phyloP scores from a whole-genome alignment of 805 yeast genomes.

The Millerozyma acaciae region DNA sequence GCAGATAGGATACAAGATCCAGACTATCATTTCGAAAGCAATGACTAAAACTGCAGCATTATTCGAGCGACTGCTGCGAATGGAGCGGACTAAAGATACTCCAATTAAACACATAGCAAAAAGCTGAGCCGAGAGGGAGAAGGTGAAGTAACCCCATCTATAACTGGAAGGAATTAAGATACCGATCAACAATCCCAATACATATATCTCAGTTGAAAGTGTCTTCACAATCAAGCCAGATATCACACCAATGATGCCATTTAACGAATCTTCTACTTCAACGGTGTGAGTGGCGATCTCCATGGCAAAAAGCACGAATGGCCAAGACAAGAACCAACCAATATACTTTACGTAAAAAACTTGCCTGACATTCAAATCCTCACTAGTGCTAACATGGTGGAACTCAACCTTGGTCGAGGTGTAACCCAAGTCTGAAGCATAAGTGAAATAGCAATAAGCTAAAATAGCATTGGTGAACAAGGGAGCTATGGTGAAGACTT shows the following conservation, averaged over 20 bases:
- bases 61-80: slow-evolving; percentile 5
- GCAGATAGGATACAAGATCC: slow-evolving; percentile 46
- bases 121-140: slow-evolving; percentile 44
- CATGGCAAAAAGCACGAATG: slow-evolving; percentile 34
- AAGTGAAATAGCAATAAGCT: slow-evolving; percentile 49
- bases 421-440: slow-evolving; percentile 59
- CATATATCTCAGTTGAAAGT: slow-evolving; percentile 45
- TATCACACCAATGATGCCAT: slow-evolving; percentile 26
- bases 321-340: slow-evolving; percentile 58
- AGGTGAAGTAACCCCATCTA: slow-evolving; percentile 68
- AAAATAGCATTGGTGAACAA: slow-evolving; percentile 38
- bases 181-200: slow-evolving; percentile 56
- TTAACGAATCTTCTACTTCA: slow-evolving; percentile 26
- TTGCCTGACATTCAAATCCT: slow-evolving; percentile 39
- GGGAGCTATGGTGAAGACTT: slow-evolving; percentile 38
- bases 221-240: slow-evolving; percentile 40
- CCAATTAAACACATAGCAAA: slow-evolving; percentile 33
- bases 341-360: slow-evolving; percentile 53
- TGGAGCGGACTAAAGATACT: slow-evolving; percentile 7
- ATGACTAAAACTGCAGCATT: slow-evolving; percentile 14
- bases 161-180: slow-evolving; percentile 50
- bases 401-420: slow-evolving; percentile 46
- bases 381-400: slow-evolving; percentile 38
- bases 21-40: slow-evolving; percentile 34
- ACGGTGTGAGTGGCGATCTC: slow-evolving; percentile 27